These are phyloP conservation scores for Colletotrichum coccodes DNA, from an alignment of 2,329 filamentous ascomycete species.

Conservation along the genomic window DNA sequence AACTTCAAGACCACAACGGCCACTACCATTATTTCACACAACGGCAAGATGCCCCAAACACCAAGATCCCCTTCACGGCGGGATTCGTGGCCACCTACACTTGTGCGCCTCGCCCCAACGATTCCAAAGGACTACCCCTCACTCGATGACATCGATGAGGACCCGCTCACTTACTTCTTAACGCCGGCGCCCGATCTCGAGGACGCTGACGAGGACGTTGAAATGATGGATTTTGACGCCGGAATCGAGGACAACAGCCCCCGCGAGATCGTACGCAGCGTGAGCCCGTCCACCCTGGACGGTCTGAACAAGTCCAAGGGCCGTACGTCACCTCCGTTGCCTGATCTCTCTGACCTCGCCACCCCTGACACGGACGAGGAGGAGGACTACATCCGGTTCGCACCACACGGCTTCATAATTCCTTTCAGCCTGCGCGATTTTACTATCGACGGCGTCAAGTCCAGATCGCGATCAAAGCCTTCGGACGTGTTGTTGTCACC, in stretches of 20 bases:
- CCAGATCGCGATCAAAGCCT: slow-evolving; percentile 37
- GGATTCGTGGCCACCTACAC: slow-evolving; percentile 65
- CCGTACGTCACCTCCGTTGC: slow-evolving; percentile 45
- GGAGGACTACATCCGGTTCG: slow-evolving; percentile 61
- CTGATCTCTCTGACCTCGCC: slow-evolving; percentile 54
- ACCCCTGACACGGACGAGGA: slow-evolving; percentile 55
- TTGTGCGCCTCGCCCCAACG: slow-evolving; percentile 56
- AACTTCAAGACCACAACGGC: background rate
- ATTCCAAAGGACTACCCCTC: slow-evolving; percentile 54
- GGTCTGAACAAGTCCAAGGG: slow-evolving; percentile 56
- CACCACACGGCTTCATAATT: slow-evolving; percentile 49
- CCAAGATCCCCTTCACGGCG: slow-evolving; percentile 46
- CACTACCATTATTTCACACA: background rate
- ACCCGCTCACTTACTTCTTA: slow-evolving; percentile 67
- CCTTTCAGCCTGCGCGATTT: slow-evolving; percentile 56
- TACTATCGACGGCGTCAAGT: slow-evolving; percentile 46
- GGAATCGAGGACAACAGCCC: slow-evolving; percentile 64
- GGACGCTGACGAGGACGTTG: slow-evolving; percentile 51
- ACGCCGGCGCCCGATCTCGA: slow-evolving; percentile 58
- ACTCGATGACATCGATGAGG: slow-evolving; percentile 60
- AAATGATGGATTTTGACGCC: slow-evolving; percentile 64
- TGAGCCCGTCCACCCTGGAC: slow-evolving; percentile 66
- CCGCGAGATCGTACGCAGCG: slow-evolving; percentile 59
- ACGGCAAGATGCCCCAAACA: slow-evolving; percentile 47
- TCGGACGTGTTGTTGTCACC: slow-evolving; percentile 47